Evolutionary conservation across 768 basidiomycete genomes (phyloP), one percentile per base, ranked within the genome.

Genomic region (Russula abietina): DNA sequence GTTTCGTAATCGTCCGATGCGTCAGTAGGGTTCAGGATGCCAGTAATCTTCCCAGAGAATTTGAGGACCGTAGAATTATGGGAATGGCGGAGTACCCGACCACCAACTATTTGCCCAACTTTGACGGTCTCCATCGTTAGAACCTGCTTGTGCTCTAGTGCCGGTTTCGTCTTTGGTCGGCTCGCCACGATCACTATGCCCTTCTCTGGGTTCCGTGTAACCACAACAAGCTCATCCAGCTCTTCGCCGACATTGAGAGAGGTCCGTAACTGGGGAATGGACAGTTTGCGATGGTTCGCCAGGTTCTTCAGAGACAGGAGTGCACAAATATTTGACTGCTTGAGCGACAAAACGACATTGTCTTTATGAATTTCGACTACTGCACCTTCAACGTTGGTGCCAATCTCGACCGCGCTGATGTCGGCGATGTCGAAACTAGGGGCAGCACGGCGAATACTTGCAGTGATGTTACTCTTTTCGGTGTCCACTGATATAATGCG

Each of bases 231-330:
- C 54, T 90, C 88, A 12, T 85, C 78, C 32, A 98, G 73, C 51
- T 77, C 78, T 51, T 91, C 88, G 12, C 91, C 91, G 9, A 78
- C 75, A 67, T 87, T 84, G 53, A 98, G 75, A 9, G 76, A 73
- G 3, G 75, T 74, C 28, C 83, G 83, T 26, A 94, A 77, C 69
- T 90, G 88, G 28, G 86, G 76, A 19, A 88, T 75, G 1, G 86
- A 78, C n/a, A 83, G 72, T 32, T 76, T 79, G 39, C 89, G 84
- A 67, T 88, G 84, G 67, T 91, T 93, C 12, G 95, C 93, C 61
- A 98, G 78, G 66, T 89, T 90, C 70, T 88, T 88, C 65, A 97
- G 76, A 0, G 95, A 93, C n/a, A 98, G 75, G 28, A 98, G 80
- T 0, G 91, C 93, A 43, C 85, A 85, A 46, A 88, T 79, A 67